Percentiles rank a stretch among this genome's conserved stretches.
These are phyloP conservation scores for Colletotrichum musicola DNA, from an alignment of 2,329 filamentous ascomycete genomes.

Conservation along the genomic window DNA sequence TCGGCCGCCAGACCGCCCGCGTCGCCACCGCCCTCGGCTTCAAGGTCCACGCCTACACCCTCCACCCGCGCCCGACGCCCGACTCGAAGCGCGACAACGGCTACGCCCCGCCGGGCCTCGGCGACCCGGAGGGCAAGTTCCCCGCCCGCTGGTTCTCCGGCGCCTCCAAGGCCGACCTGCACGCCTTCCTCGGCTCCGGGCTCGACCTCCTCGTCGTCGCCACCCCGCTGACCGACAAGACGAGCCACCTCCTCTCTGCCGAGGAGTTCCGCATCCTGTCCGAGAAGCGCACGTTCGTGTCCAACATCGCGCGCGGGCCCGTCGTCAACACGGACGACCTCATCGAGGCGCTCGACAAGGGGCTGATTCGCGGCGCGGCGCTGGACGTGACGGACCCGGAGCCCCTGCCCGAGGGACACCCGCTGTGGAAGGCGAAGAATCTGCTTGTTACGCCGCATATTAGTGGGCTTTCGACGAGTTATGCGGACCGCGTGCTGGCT, in stretches of 20 bases:
- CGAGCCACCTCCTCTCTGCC: conserved; percentile 63
- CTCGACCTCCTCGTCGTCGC: conserved; percentile 67
- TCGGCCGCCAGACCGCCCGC: conserved; percentile 66
- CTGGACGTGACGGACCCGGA: conserved; percentile 86
- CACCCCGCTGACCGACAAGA: conserved; percentile 63
- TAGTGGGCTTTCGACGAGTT: conserved; percentile 56
- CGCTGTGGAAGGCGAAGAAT: conserved; percentile 78
- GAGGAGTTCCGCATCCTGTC: conserved; percentile 62
- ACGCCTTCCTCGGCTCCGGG: conserved; percentile 63
- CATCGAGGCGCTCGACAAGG: conserved; percentile 70
- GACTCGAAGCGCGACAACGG: conserved; percentile 73
- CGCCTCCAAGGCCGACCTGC: conserved; percentile 55
- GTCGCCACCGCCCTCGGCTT: conserved; percentile 76
- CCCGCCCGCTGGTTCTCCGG: conserved; percentile 66
- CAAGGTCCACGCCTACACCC: conserved; percentile 81
- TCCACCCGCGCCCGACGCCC: conserved; percentile 74
- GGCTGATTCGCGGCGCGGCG: conserved; percentile 75
- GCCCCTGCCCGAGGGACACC: conserved; percentile 76
- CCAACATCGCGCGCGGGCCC: conserved; percentile 77
- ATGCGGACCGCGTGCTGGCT: conserved; percentile 55
- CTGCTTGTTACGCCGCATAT: conserved; percentile 71
- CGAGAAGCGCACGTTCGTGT: conserved; percentile 68
- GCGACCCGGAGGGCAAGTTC: conserved; percentile 63
- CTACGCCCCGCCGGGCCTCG: conserved; percentile 77
- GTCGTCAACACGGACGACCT: conserved; percentile 67